phyloP scores from a whole-genome alignment of 495 filamentous ascomycete genomes.

The Neohortaea acidophila region DNA sequence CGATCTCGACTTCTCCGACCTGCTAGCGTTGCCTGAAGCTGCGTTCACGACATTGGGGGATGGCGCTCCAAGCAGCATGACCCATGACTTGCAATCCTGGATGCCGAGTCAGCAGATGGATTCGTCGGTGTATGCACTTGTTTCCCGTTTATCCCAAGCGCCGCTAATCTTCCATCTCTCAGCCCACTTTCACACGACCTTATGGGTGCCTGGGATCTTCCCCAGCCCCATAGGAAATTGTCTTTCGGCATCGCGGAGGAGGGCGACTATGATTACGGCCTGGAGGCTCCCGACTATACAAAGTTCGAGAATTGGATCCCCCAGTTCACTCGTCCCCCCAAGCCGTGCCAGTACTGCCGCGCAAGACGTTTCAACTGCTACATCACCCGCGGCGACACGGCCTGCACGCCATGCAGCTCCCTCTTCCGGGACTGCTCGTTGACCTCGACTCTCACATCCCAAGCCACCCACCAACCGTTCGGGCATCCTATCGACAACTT shows the following conservation, averaged over 20 bases:
- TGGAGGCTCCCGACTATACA: constrained; percentile 13
- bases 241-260: neutral
- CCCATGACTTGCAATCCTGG: no score
- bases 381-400: constrained; percentile 48
- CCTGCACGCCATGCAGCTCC: constrained; percentile 66
- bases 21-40: constrained; percentile 4
- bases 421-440: constrained; percentile 63
- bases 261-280: constrained; percentile 1
- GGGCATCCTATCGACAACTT: constrained; percentile 37
- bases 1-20: constrained; percentile 5
- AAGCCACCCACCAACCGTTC: constrained; percentile 28
- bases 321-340: constrained; percentile 30
- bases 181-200: neutral
- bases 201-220: neutral
- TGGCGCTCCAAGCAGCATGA: neutral
- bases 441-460: constrained; percentile 22
- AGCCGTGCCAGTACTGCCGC: constrained; percentile 58
- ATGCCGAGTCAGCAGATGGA: no score
- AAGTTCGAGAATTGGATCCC: constrained; percentile 26
- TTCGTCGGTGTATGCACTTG: no score
- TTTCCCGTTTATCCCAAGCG: constrained; percentile 1
- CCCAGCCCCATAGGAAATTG: neutral
- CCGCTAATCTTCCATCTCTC: neutral
- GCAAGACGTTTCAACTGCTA: constrained; percentile 60
- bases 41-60: neutral